A percentile compares a stretch with the other conserved stretches of the same genome.
Conservation (phyloP, 768 basidiomycete species). For the Ramaria rubella region DNA sequence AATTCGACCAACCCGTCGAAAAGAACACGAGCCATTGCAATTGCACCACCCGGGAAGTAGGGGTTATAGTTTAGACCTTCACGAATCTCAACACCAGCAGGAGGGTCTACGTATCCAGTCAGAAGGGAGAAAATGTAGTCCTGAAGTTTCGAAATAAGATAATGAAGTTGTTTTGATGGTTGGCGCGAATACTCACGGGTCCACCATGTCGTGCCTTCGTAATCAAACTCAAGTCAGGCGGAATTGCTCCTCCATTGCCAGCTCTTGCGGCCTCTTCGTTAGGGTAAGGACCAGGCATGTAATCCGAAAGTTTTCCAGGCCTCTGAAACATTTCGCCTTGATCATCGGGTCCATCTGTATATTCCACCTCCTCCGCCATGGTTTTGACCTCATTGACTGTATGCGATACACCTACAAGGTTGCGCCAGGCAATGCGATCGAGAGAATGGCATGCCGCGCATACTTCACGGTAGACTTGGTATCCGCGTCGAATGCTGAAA, state of each 20-base stretch:
- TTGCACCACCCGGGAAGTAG: slow-evolving; percentile 98
- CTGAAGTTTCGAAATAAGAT: slow-evolving; percentile 33
- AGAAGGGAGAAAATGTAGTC: slow-evolving; percentile 97
- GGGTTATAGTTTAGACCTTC: slow-evolving; percentile 99
- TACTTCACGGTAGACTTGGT: slow-evolving; percentile 97
- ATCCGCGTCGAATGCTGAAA: slow-evolving; percentile 85
- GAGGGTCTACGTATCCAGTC: slow-evolving; percentile 95
- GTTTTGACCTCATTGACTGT: slow-evolving; percentile 82
- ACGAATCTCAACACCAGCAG: slow-evolving; percentile 89
- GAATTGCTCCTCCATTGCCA: slow-evolving; percentile 88
- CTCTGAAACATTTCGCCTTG: slow-evolving; percentile 98
- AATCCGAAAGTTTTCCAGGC: slow-evolving; percentile 97
- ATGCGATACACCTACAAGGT: slow-evolving; percentile 97
- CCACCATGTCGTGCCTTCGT: slow-evolving; percentile 97
- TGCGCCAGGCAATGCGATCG: slow-evolving; percentile 99
- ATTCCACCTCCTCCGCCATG: slow-evolving; percentile 96
- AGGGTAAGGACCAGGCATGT: slow-evolving; percentile 90
- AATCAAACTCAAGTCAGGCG: slow-evolving; percentile 95
- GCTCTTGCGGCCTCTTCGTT: slow-evolving; percentile 98
- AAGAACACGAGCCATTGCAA: slow-evolving; percentile 95
- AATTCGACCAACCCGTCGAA: slow-evolving; percentile 97
- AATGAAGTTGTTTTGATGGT: background rate
- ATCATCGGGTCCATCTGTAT: slow-evolving; percentile 90
- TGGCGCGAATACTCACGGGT: slow-evolving; percentile 53
- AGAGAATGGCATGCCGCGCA: slow-evolving; percentile 99